Base-by-base conservation (phyloP, 2,329 filamentous ascomycete genomes). In the Rhynchosporium secalis region DNA sequence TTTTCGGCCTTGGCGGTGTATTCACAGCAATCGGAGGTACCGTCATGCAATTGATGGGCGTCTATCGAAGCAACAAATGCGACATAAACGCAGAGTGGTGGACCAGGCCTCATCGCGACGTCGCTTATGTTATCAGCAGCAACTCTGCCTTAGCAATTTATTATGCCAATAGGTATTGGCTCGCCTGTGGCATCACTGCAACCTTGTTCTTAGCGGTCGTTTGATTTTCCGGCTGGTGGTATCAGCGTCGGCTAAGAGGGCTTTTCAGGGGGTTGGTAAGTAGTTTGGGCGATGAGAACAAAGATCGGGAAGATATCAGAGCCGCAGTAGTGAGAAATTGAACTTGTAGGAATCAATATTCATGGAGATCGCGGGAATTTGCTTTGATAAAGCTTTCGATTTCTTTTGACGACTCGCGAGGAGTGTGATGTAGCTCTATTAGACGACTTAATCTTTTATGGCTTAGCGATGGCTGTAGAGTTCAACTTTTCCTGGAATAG, bases 211-310 rank as follows among this genome's bases (percentile, higher is more conserved):
- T 66, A 56, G 55, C 56, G 15, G 28, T 64, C 2, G 62, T 60
- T 26, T 64, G 62, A 26, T 63, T 61, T 31, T 46, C 56, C 20
- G 64, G 64, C 7, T 65, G 64, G 64, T 65, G 64, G 64, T 65
- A 65, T 58, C 65, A 66, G 15, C 63, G 58, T 7, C n/a, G 51
- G 12, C 29, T 52, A 51, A 56, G 58, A 20, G 41, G 33, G 29
- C 13, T 55, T n/a, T 61, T 61, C 33, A 61, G 48, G 15, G 48
- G 36, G 13, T 26, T 51, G 15, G 48, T 51, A 4, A 51, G 48
- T 31, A 51, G 48, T 36, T 15, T 51, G 13, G 48, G 31, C 4
- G 31, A 51, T 20, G 13, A 20, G 13, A 51, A 31, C 10, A 51
- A 51, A 13, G 48, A 51, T 9, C 13, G 48, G 13, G 48, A 51